A percentile compares a stretch with the other conserved stretches of the same genome.
phyloP scores from a whole-genome alignment of 345 rosid species.

The Citrus sinensis region DNA sequence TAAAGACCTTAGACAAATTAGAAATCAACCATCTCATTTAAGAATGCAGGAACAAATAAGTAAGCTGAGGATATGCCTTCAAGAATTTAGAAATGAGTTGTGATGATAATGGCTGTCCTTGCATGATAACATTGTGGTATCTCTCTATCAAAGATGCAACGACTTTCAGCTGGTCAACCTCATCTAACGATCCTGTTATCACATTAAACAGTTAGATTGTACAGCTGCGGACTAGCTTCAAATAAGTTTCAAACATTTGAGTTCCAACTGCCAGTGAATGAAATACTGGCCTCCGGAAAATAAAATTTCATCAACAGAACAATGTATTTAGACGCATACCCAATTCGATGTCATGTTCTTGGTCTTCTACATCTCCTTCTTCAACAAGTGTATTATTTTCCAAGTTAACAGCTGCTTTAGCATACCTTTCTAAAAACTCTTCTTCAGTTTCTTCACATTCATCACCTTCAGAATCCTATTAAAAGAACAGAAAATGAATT shows the following conservation, averaged over 20 bases:
- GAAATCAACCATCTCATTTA: not conserved
- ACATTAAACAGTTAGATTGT: not conserved
- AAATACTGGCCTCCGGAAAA: not conserved
- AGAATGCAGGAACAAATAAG: slow-evolving; percentile 32
- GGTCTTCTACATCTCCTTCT: slow-evolving; percentile 70
- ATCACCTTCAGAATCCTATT: slow-evolving; percentile 75
- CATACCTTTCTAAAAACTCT: slow-evolving; percentile 83
- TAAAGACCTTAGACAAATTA: not conserved
- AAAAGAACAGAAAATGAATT: not conserved
- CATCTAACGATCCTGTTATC: slow-evolving; percentile 48
- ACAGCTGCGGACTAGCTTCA: not conserved
- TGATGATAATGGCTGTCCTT: slow-evolving; percentile 39
- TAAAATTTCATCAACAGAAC: not conserved
- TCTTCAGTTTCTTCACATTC: slow-evolving; percentile 83
- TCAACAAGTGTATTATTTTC: slow-evolving; percentile 45
- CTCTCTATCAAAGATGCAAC: slow-evolving; percentile 39
- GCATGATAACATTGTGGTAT: slow-evolving; percentile 28
- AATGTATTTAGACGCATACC: slow-evolving; percentile 39
- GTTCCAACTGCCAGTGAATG: not conserved
- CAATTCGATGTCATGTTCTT: slow-evolving; percentile 59
- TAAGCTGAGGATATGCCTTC: slow-evolving; percentile 41
- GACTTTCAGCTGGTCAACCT: slow-evolving; percentile 31
- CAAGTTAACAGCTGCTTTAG: slow-evolving; percentile 61
- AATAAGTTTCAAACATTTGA: not conserved
- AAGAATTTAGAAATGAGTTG: slow-evolving; percentile 39